Conservation (phyloP, 345 rosid species). For the Brassica cretica region DNA sequence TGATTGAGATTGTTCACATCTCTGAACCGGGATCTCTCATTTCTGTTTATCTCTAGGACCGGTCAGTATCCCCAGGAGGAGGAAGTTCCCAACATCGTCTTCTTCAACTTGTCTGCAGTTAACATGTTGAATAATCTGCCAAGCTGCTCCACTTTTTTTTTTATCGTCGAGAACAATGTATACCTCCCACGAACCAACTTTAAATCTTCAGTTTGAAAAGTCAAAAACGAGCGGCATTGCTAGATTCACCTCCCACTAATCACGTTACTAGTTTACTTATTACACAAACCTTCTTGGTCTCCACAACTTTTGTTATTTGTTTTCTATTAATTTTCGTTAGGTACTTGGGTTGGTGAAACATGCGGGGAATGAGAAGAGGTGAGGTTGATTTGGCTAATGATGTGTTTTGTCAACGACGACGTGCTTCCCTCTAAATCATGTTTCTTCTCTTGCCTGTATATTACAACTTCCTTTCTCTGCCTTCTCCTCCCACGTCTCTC, state of each 20-base stretch:
- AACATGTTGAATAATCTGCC: too few species aligned
- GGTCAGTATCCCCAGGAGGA: too few species aligned
- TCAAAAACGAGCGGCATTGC: neutral
- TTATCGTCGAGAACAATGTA: too few species aligned
- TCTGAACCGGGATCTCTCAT: too few species aligned
- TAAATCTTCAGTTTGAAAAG: neutral
- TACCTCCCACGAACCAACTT: too few species aligned
- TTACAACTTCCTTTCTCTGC: slow-evolving; percentile 22
- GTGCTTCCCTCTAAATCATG: slow-evolving; percentile 37
- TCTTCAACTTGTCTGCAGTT: too few species aligned
- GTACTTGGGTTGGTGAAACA: slow-evolving; percentile 14
- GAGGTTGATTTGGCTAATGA: slow-evolving; percentile 38
- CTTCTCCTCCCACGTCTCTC: slow-evolving; percentile 24
- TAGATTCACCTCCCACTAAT: too few species aligned
- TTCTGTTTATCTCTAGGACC: too few species aligned
- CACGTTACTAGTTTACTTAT: neutral
- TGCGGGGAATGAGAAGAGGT: slow-evolving; percentile 29
- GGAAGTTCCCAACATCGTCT: too few species aligned
- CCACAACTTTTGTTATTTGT: neutral
- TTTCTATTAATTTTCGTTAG: neutral
- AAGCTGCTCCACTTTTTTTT: too few species aligned
- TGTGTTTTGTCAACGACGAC: slow-evolving; percentile 37
- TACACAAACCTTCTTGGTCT: neutral
- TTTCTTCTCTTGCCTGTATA: slow-evolving; percentile 20
- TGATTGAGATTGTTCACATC: too few species aligned